phyloP scores from a whole-genome alignment of 441 rosid genomes.

The Aleurites moluccanus region DNA sequence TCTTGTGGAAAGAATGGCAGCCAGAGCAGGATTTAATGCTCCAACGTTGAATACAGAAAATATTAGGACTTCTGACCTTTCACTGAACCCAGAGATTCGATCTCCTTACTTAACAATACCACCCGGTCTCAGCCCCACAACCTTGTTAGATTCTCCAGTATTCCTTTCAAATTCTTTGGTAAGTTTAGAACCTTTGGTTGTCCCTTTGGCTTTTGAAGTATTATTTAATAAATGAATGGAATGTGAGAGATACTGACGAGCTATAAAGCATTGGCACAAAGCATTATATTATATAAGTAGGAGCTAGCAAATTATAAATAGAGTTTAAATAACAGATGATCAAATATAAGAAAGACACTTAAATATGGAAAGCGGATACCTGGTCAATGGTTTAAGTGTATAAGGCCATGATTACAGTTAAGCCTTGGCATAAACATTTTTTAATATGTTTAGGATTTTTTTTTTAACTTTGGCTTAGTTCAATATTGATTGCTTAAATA shows the following conservation, averaged over 20 bases:
- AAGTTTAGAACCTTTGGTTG: constrained; percentile 23
- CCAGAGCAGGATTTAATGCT: constrained; percentile 60
- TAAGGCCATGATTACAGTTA: neutral
- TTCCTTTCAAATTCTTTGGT: constrained; percentile 62
- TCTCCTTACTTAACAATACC: constrained; percentile 55
- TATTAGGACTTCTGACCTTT: constrained; percentile 32
- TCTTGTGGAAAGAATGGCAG: constrained; percentile 70
- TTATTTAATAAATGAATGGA: constrained; percentile 9
- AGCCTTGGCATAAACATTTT: neutral
- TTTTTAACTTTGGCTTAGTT: neutral
- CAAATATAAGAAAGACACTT: neutral
- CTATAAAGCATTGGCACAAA: neutral
- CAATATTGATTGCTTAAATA: neutral
- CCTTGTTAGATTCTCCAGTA: constrained; percentile 61
- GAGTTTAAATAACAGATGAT: neutral
- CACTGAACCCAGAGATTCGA: constrained; percentile 30
- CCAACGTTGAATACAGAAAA: constrained; percentile 45
- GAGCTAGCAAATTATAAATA: neutral
- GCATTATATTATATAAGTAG: neutral
- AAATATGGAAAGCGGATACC: constrained; percentile 1
- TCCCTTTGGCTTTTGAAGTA: constrained; percentile 10
- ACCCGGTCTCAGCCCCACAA: constrained; percentile 66
- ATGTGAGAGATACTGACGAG: neutral
- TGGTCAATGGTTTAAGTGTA: neutral
- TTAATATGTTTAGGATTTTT: neutral